Percentiles rank a stretch among this genome's conserved stretches.
phyloP scores from a whole-genome alignment of 495 filamentous ascomycete species.

The Pyrenopolyporus hunteri region DNA sequence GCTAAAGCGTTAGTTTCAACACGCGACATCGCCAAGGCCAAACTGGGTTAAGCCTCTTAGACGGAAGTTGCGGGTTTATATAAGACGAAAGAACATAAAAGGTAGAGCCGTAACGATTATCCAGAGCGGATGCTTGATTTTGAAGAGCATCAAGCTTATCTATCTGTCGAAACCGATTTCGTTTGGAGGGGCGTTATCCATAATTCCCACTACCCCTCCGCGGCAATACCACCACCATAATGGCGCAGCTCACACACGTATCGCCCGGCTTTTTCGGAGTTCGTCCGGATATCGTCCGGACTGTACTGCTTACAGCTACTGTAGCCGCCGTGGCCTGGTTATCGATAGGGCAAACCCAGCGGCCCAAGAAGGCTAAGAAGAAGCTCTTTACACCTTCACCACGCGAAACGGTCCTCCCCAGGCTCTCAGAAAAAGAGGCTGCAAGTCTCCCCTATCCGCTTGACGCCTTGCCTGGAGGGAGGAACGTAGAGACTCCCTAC shows the following conservation, averaged over 20 bases:
- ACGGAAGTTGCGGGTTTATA: not conserved
- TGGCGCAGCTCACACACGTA: not conserved
- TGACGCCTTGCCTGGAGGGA: conserved; percentile 72
- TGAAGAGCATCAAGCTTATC: not conserved
- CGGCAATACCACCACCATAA: not conserved
- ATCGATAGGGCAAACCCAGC: conserved; percentile 9
- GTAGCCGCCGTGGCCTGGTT: conserved; percentile 5
- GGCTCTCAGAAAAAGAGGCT: conserved; percentile 47
- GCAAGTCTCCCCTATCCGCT: conserved; percentile 68
- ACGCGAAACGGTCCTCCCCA: conserved; percentile 29
- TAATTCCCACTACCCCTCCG: not conserved
- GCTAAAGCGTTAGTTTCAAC: not conserved
- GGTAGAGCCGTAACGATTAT: not conserved
- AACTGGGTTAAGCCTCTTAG: not conserved
- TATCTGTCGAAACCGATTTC: not conserved
- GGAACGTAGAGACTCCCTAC: conserved; percentile 74
- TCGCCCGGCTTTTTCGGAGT: not conserved
- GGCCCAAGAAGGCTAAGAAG: conserved; percentile 31
- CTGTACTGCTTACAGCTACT: not conserved
- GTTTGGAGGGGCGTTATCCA: not conserved
- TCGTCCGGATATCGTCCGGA: not conserved
- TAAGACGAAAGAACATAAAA: not conserved
- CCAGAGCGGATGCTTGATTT: conserved; percentile 7
- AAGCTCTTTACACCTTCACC: conserved; percentile 42
- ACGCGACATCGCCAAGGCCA: not conserved